Evolutionary conservation across 352 stramenopile species (phyloP), one percentile per base, ranked within the genome.

Genomic region (Phytophthora aleatoria): DNA sequence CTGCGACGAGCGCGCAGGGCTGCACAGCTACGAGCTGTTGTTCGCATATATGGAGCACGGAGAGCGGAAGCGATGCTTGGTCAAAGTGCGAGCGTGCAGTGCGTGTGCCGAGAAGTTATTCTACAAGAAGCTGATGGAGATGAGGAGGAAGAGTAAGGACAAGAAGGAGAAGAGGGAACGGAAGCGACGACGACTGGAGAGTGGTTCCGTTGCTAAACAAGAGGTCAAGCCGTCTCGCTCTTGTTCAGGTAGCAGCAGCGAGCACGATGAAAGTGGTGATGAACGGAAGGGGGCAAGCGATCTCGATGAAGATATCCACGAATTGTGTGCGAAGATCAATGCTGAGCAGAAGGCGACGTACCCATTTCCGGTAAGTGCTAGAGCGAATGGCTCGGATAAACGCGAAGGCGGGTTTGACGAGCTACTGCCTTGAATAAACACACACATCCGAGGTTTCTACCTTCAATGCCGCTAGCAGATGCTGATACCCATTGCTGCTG

Each of bases 21-120:
- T 96, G 41, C 76, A 77, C 50, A 93, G 81, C 57, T 94, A 92
- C 63, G 88, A 96, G 69, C 61, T 96, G 58, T 61, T 90, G 35
- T 96, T 96, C 61, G 71, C 74, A 30, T 96, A 96, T 47, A 50
- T 75, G 10, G 88, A 96, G 64, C 59, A 91, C 8, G 73, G 71
- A 26, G 60, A 83, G 47, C 69, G 63, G 57, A 94, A 94, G 65
- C 73, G 65, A 31, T 90, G 81, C 50, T 74, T 96, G 16, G 84
- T 96, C 11, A 96, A 94, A 65, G 73, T 93, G 16, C 80, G 83
- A n/a, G 74, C 81, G 3, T 96, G 88, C 36, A 63, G 71, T 24
- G 13, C 6, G 1, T 96, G 88, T 50, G 85, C 85, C 1, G 44
- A 65, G n/a, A 89, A 90, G 55, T 57, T 95, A 27, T 93, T 95